phyloP scores from a whole-genome alignment of 2,329 filamentous ascomycete species.

The Beauveria asiatica region DNA sequence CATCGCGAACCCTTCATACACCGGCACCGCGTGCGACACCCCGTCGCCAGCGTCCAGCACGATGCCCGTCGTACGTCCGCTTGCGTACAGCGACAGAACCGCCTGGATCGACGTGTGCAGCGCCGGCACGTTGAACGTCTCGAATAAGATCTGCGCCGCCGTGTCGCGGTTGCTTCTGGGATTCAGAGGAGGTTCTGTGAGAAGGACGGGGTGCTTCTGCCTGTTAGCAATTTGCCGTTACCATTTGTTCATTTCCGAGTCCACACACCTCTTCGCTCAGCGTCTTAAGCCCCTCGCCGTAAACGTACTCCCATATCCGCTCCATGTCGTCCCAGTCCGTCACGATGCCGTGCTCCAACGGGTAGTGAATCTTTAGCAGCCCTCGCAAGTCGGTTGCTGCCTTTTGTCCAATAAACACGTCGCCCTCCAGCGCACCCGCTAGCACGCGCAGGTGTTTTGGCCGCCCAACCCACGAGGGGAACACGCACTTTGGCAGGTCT shows the following conservation, averaged over 20 bases:
- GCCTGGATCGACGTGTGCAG: constrained; percentile 96
- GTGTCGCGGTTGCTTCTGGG: constrained; percentile 92
- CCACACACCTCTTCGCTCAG: constrained; percentile 78
- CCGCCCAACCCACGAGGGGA: constrained; percentile 92
- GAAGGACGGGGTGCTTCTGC: constrained; percentile 75
- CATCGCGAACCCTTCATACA: constrained; percentile 97
- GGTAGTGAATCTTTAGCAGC: constrained; percentile 90
- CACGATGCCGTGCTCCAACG: constrained; percentile 93
- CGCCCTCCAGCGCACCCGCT: constrained; percentile 91
- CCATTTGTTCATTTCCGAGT: neutral
- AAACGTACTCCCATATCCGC: constrained; percentile 97
- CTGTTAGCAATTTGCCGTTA: constrained; percentile 7
- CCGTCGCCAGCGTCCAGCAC: constrained; percentile 94
- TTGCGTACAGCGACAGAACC: constrained; percentile 90
- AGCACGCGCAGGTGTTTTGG: constrained; percentile 93
- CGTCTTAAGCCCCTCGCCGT: constrained; percentile 90
- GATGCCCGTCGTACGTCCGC: constrained; percentile 89
- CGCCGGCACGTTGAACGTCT: constrained; percentile 96
- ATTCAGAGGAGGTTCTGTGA: constrained; percentile 94
- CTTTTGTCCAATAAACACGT: constrained; percentile 91
- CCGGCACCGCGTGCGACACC: constrained; percentile 92
- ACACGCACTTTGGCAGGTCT: constrained; percentile 92
- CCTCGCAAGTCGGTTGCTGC: constrained; percentile 82
- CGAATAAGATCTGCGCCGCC: constrained; percentile 94
- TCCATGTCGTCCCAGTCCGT: constrained; percentile 99